These are phyloP conservation scores for Penicillium coffeae DNA, from an alignment of 495 filamentous ascomycete species.

Conservation along the genomic window DNA sequence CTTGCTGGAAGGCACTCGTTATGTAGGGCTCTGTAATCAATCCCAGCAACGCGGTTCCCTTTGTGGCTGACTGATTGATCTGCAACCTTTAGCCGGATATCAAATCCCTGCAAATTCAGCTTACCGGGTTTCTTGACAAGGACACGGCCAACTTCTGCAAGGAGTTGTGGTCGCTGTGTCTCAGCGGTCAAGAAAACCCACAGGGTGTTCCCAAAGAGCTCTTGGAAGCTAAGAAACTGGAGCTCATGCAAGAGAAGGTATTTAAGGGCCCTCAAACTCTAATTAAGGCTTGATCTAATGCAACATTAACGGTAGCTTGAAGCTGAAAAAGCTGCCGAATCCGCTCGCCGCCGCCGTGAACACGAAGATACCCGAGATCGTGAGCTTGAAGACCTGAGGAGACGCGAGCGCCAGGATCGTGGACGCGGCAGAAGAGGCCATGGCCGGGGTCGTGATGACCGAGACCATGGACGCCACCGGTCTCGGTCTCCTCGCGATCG, in stretches of 20 bases:
- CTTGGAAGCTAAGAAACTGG: conserved; percentile 90
- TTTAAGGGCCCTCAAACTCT: conserved; percentile 6
- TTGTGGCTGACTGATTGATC: conserved; percentile 2
- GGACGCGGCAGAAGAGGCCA: conserved; percentile 55
- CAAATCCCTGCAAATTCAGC: conserved; percentile 86
- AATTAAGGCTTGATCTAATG: not conserved
- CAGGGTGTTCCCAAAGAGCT: conserved; percentile 93
- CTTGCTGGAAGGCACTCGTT: conserved; percentile 73
- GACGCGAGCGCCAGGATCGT: conserved; percentile 71
- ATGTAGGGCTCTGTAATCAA: conserved; percentile 53
- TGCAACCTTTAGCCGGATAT: conserved; percentile 92
- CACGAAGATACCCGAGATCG: conserved; percentile 54
- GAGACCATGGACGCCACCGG: conserved; percentile 40
- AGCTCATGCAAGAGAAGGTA: conserved; percentile 92
- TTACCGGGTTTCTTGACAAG: conserved; percentile 93
- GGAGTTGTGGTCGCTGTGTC: conserved; percentile 83
- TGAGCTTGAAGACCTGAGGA: conserved; percentile 62
- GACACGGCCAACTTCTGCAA: conserved; percentile 89
- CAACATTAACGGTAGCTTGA: conserved; percentile 55
- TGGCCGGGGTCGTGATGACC: conserved; percentile 40
- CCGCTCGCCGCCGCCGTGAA: conserved; percentile 65
- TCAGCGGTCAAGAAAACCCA: conserved; percentile 83
- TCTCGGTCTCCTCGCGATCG: conserved; percentile 60
- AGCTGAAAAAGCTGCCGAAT: conserved; percentile 76
- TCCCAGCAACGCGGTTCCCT: not conserved